Conservation (phyloP, 768 basidiomycete genomes). For the Tylopilus subfusipes region DNA sequence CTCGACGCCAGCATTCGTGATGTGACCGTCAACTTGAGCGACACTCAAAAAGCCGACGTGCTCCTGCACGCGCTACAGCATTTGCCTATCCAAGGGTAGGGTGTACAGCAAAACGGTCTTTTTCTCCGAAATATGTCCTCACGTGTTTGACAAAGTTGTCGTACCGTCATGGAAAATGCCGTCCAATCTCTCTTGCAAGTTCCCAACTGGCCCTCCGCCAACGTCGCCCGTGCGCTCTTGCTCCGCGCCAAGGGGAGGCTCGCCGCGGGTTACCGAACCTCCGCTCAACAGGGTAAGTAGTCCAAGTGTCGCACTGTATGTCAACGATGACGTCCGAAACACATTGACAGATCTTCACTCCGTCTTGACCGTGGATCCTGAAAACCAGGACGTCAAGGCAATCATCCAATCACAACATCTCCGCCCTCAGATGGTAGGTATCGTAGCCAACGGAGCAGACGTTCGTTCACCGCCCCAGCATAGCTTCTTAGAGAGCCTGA, state of each 20-base stretch:
- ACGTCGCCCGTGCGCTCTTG: slow-evolving; percentile 57
- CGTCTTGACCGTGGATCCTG: slow-evolving; percentile 59
- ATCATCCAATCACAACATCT: slow-evolving; percentile 52
- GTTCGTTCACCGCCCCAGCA: neutral
- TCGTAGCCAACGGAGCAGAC: neutral
- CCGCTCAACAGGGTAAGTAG: slow-evolving; percentile 61
- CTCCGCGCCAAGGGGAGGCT: slow-evolving; percentile 65
- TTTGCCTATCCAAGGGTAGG: slow-evolving; percentile 65
- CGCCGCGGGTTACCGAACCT: slow-evolving; percentile 54
- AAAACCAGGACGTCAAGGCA: slow-evolving; percentile 64
- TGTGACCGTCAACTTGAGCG: slow-evolving; percentile 51
- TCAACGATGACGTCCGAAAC: slow-evolving; percentile 5
- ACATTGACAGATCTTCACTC: slow-evolving; percentile 55
- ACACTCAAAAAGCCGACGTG: slow-evolving; percentile 67
- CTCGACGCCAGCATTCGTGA: slow-evolving; percentile 75
- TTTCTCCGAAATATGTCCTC: slow-evolving; percentile 6
- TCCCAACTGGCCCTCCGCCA: slow-evolving; percentile 47
- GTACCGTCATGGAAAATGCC: slow-evolving; percentile 67
- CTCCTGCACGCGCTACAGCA: slow-evolving; percentile 80
- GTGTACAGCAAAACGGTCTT: slow-evolving; percentile 16
- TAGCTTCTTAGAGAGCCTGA: slow-evolving; percentile 36
- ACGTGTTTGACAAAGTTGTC: slow-evolving; percentile 35
- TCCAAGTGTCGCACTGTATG: neutral
- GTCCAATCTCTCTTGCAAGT: slow-evolving; percentile 68
- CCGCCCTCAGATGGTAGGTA: slow-evolving; percentile 54